Percentiles rank a stretch among this genome's conserved stretches.
Conservation (phyloP, 129 eudicot species). For the Solidago caesia region DNA sequence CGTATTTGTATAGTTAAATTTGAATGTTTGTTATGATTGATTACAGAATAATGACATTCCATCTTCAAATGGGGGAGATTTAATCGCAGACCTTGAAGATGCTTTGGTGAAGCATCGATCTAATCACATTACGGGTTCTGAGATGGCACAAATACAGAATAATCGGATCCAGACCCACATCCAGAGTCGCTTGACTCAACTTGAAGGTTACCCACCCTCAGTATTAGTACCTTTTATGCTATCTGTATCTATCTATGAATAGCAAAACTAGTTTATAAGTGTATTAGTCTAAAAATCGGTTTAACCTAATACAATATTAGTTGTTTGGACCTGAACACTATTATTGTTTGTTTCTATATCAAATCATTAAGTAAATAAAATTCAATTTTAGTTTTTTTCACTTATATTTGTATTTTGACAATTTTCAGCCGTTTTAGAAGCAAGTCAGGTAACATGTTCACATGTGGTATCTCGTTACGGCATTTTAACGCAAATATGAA, state of each 20-base stretch:
- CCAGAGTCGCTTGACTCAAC: conserved; percentile 74
- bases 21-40: neutral
- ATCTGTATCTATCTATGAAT: neutral
- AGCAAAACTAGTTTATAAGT: too few relatives aligned
- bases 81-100: conserved; percentile 82
- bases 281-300: too few relatives aligned
- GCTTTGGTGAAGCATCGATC: conserved; percentile 61
- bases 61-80: conserved; percentile 49
- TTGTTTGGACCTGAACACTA: too few relatives aligned
- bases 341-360: too few relatives aligned
- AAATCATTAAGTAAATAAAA: too few relatives aligned
- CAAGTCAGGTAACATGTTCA: too few relatives aligned
- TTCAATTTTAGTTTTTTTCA: too few relatives aligned
- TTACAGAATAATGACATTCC: conserved; percentile 43
- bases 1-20: neutral
- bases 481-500: too few relatives aligned
- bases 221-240: neutral
- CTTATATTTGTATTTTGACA: too few relatives aligned
- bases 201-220: conserved; percentile 60
- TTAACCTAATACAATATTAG: too few relatives aligned
- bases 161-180: conserved; percentile 61
- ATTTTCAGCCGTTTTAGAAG: too few relatives aligned
- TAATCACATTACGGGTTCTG: conserved; percentile 54
- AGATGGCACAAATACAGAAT: conserved; percentile 56
- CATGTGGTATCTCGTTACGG: too few relatives aligned